Conservation (phyloP, 768 basidiomycete species). For the Rhizopogon salebrosus region DNA sequence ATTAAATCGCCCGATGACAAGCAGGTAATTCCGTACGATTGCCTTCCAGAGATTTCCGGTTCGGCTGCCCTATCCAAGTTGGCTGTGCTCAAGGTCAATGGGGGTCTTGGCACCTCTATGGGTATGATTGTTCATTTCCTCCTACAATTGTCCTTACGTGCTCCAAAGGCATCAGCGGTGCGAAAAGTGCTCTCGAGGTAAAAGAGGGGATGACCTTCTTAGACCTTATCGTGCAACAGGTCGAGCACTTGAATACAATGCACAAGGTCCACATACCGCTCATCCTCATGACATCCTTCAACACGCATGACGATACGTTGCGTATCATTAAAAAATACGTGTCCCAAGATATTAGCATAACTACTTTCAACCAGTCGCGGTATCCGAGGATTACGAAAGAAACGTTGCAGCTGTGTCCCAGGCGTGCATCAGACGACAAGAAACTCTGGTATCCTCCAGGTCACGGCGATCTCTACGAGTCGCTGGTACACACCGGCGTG, state of each 20-base stretch:
- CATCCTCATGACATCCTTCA: constrained; percentile 98
- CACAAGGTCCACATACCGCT: constrained; percentile 89
- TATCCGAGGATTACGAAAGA: constrained; percentile 93
- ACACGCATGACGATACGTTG: constrained; percentile 94
- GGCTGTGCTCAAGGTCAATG: constrained; percentile 93
- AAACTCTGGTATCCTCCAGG: constrained; percentile 95
- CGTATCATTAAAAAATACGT: constrained; percentile 97
- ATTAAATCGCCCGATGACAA: constrained; percentile 85
- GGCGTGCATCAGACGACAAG: constrained; percentile 77
- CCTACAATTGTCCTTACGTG: neutral
- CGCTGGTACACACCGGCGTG: constrained; percentile 83
- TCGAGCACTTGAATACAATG: constrained; percentile 90
- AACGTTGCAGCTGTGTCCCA: constrained; percentile 78
- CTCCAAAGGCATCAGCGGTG: constrained; percentile 71
- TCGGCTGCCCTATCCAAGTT: constrained; percentile 80
- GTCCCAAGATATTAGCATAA: constrained; percentile 91
- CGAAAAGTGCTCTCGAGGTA: constrained; percentile 93
- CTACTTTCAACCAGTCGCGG: constrained; percentile 88
- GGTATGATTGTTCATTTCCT: constrained; percentile 37
- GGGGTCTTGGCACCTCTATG: constrained; percentile 89
- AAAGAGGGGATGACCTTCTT: constrained; percentile 98
- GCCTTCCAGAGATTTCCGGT: constrained; percentile 56
- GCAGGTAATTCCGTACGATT: constrained; percentile 79
- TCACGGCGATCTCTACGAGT: constrained; percentile 95
- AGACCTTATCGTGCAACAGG: constrained; percentile 89